phyloP scores from a whole-genome alignment of 1,284 basidiomycete genomes.

The Ustilago shanxiensis region DNA sequence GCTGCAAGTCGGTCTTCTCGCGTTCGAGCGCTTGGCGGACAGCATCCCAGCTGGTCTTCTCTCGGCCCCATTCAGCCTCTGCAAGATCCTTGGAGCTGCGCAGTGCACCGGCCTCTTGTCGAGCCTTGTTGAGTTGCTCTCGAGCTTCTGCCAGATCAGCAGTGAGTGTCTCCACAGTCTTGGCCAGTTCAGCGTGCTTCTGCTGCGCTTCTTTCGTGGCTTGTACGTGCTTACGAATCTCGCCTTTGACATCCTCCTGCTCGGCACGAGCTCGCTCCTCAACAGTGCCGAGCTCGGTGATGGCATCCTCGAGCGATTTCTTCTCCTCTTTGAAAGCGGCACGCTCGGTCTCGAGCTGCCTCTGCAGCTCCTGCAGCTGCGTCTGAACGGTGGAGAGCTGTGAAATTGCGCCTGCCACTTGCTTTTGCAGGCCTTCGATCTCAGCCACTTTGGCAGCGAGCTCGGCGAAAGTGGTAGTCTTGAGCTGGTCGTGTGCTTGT shows the following conservation, averaged over 20 bases:
- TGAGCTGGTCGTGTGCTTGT: constrained; percentile 80
- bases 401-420: constrained; percentile 75
- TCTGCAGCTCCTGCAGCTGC: constrained; percentile 77
- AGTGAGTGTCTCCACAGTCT: constrained; percentile 73
- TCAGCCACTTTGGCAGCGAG: constrained; percentile 78
- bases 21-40: constrained; percentile 82
- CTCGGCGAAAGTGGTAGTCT: constrained; percentile 33
- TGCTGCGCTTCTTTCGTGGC: constrained; percentile 84
- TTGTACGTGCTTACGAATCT: constrained; percentile 75
- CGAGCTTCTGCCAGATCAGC: constrained; percentile 78
- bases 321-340: constrained; percentile 78
- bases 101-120: constrained; percentile 43
- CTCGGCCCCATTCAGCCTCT: constrained; percentile 77
- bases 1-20: constrained; percentile 79
- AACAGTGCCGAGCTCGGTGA: constrained; percentile 61
- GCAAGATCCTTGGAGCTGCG: constrained; percentile 75
- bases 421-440: constrained; percentile 77
- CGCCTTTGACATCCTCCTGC: constrained; percentile 73
- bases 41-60: constrained; percentile 84
- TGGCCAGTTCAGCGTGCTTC: constrained; percentile 81
- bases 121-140: constrained; percentile 50
- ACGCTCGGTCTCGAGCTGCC: constrained; percentile 75
- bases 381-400: constrained; percentile 75
- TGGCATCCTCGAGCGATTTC: constrained; percentile 64
- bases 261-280: constrained; percentile 72